A percentile compares a stretch with the other conserved stretches of the same genome.
Conservation (phyloP, 371 early-diverging fungal genomes). For the Mucor circinelloides region DNA sequence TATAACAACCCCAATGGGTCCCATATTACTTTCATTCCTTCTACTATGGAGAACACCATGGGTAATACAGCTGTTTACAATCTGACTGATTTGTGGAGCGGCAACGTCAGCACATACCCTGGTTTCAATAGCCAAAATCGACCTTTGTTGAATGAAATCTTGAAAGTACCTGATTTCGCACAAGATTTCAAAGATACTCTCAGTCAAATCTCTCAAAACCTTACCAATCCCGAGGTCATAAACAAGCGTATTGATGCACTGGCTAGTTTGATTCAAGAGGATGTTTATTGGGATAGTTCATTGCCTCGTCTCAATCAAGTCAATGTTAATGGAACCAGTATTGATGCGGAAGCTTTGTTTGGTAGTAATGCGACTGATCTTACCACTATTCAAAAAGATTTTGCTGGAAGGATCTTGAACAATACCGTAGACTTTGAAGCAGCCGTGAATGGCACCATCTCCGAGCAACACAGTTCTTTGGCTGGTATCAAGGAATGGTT, state of each 20-base stretch:
- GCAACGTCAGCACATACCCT: slow-evolving; percentile 21
- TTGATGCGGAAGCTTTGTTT: background rate
- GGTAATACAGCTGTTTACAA: background rate
- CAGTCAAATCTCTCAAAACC: slow-evolving; percentile 1
- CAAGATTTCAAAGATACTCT: slow-evolving; percentile 15
- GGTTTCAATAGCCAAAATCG: background rate
- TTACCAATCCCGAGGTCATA: slow-evolving; percentile 21
- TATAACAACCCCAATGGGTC: slow-evolving; percentile 13
- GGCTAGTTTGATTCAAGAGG: slow-evolving; percentile 19
- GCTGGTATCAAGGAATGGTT: background rate
- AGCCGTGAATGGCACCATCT: background rate
- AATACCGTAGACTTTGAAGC: background rate
- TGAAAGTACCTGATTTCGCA: slow-evolving; percentile 22
- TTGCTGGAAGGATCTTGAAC: background rate
- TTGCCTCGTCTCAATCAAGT: slow-evolving; percentile 7
- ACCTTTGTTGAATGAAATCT: slow-evolving; percentile 12
- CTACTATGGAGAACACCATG: background rate
- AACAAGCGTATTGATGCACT: slow-evolving; percentile 20
- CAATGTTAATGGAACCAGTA: background rate
- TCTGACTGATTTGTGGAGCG: slow-evolving; percentile 8
- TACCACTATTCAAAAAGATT: background rate
- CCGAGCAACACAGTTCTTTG: background rate
- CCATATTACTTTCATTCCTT: background rate
- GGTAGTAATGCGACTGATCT: background rate
- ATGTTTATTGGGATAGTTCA: slow-evolving; percentile 25